These are phyloP conservation scores for Epichloe glyceriae DNA, from an alignment of 2,329 filamentous ascomycete genomes.

Conservation along the genomic window DNA sequence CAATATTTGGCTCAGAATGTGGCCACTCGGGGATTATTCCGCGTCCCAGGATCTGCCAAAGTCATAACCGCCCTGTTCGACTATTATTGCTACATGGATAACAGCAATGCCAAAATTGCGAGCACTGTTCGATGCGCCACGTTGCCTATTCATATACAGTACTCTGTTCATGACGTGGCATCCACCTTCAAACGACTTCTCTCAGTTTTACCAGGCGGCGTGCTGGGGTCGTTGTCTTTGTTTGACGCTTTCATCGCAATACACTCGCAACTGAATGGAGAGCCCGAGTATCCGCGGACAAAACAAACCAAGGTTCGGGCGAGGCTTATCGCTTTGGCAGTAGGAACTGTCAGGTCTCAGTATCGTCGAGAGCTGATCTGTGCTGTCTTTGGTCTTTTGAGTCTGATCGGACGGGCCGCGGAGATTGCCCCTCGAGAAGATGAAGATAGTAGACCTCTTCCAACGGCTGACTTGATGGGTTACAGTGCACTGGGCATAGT, in stretches of 20 bases:
- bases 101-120: conserved; percentile 35
- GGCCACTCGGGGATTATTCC: conserved; percentile 46
- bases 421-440: conserved; percentile 41
- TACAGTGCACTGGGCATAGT: conserved; percentile 50
- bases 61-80: conserved; percentile 47
- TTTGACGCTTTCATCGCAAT: conserved; percentile 52
- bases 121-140: conserved; percentile 46
- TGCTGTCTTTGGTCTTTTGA: conserved; percentile 52
- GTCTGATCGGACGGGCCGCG: conserved; percentile 44
- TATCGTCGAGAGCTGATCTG: conserved; percentile 52
- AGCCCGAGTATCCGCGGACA: conserved; percentile 37
- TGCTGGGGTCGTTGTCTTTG: conserved; percentile 47
- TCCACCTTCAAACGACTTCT: conserved; percentile 56
- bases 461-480: conserved; percentile 48
- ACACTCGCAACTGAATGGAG: conserved; percentile 39
- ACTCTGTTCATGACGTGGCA: conserved; percentile 50
- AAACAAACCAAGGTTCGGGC: conserved; percentile 46
- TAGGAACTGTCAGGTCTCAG: conserved; percentile 44
- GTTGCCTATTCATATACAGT: conserved; percentile 46
- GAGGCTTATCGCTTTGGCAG: conserved; percentile 50
- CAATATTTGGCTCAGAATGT: conserved; percentile 47
- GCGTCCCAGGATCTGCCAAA: conserved; percentile 46
- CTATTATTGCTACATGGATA: conserved; percentile 43
- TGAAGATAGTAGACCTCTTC: conserved; percentile 35
- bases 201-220: conserved; percentile 48